Percentiles rank a stretch among this genome's conserved stretches.
phyloP scores from a whole-genome alignment of 2,329 filamentous ascomycete genomes.

The Pyricularia pennisetigena region DNA sequence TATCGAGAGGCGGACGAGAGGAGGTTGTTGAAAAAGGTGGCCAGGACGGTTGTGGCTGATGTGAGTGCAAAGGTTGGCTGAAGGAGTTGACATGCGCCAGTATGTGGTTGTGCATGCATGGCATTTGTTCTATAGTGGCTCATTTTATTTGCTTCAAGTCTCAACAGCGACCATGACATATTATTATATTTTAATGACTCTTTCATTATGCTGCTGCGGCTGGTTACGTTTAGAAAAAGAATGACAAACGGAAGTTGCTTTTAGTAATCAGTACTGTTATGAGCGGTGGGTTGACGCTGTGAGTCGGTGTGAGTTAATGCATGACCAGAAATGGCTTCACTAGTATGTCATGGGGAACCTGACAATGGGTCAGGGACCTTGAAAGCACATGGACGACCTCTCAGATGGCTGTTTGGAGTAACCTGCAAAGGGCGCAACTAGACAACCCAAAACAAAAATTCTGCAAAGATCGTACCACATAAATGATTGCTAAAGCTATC shows the following conservation, averaged over 20 bases:
- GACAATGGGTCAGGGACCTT: no score
- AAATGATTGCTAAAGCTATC: no score
- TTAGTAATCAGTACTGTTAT: not conserved
- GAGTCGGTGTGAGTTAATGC: not conserved
- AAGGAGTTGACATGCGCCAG: conserved; percentile 5
- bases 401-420: no score
- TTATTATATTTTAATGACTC: not conserved
- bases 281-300: not conserved
- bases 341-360: not conserved
- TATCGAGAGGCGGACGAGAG: conserved; percentile 85
- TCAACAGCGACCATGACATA: not conserved
- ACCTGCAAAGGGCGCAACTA: no score
- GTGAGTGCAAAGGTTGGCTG: conserved; percentile 39
- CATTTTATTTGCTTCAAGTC: not conserved
- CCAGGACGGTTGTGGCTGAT: conserved; percentile 62
- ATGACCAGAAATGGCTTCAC: not conserved
- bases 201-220: not conserved
- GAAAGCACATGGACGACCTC: no score
- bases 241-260: not conserved
- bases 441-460: no score
- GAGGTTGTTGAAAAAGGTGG: conserved; percentile 76
- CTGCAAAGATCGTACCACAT: no score
- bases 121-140: not conserved
- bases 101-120: not conserved
- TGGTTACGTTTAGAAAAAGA: not conserved